Percentiles rank a stretch among this genome's conserved stretches.
Evolutionary conservation across 192 early-diverging fungal species (phyloP).

Genomic region (Podila clonocystis): DNA sequence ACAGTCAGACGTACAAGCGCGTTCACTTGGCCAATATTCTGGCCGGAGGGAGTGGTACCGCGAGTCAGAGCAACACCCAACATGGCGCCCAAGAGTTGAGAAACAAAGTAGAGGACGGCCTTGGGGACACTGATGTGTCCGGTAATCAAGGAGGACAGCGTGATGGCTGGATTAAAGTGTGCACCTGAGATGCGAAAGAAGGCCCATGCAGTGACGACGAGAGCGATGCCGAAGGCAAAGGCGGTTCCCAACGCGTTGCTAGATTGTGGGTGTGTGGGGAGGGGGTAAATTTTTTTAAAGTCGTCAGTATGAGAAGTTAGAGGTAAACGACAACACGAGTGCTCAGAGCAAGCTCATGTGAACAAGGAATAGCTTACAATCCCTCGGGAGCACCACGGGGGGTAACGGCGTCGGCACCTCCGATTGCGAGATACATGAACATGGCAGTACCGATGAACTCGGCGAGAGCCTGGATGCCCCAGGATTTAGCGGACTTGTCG

Average conservation of each 20-base stretch:
- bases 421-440: constrained; percentile 55
- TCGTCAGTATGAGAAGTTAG: not conserved
- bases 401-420: constrained; percentile 44
- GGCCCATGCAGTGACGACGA: constrained; percentile 57
- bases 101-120: constrained; percentile 62
- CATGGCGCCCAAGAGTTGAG: constrained; percentile 68
- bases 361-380: constrained; percentile 12
- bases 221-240: constrained; percentile 57
- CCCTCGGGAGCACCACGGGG: constrained; percentile 1
- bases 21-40: constrained; percentile 15
- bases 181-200: constrained; percentile 67
- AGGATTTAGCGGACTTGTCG: constrained; percentile 6
- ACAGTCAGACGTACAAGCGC: constrained; percentile 9
- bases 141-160: constrained; percentile 62
- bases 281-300: not conserved
- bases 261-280: not conserved
- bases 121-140: constrained; percentile 57
- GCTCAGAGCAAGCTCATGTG: no score
- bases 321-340: no score
- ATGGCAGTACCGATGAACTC: constrained; percentile 56
- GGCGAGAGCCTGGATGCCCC: constrained; percentile 25
- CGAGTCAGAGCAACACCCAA: constrained; percentile 52
- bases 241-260: constrained; percentile 27
- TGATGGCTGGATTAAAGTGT: constrained; percentile 72
- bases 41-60: constrained; percentile 21